phyloP scores from a whole-genome alignment of 164 flowering plant genomes.

The Cinnamomum micranthum region DNA sequence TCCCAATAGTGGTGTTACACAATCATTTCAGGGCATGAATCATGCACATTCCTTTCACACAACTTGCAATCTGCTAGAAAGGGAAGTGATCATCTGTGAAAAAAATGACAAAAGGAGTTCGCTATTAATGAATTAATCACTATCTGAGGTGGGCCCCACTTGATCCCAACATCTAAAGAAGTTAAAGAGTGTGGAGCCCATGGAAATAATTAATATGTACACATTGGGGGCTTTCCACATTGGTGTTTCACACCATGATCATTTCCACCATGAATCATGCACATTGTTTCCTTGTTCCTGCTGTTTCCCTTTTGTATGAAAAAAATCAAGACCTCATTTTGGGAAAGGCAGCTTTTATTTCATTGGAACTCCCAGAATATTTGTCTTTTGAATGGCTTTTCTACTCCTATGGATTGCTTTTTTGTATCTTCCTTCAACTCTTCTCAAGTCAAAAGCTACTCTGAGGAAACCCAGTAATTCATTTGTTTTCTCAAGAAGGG shows the following conservation, averaged over 20 bases:
- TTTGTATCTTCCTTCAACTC: slow-evolving; percentile 1
- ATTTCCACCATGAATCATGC: not conserved
- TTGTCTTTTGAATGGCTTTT: slow-evolving; percentile 3
- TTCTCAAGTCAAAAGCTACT: not conserved
- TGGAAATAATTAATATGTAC: not conserved
- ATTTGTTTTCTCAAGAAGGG: not conserved
- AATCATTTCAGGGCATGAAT: not conserved
- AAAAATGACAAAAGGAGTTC: not conserved
- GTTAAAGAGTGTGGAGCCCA: not conserved
- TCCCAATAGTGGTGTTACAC: too few relatives aligned
- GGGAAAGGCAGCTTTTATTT: not conserved
- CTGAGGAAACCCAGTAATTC: not conserved
- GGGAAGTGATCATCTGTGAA: not conserved
- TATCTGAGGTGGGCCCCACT: not conserved
- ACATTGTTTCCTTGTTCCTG: not conserved
- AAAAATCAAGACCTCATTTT: not conserved
- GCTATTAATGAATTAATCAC: not conserved
- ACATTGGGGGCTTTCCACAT: not conserved
- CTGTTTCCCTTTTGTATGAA: too few relatives aligned
- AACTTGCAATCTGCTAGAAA: not conserved
- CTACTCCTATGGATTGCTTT: not conserved
- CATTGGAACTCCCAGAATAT: not conserved
- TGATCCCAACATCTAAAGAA: not conserved
- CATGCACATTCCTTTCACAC: not conserved
- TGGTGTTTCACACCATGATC: not conserved